Percentiles rank a stretch among this genome's conserved stretches.
Conservation (phyloP, 352 stramenopile species). For the Elongisporangium prolatum region DNA sequence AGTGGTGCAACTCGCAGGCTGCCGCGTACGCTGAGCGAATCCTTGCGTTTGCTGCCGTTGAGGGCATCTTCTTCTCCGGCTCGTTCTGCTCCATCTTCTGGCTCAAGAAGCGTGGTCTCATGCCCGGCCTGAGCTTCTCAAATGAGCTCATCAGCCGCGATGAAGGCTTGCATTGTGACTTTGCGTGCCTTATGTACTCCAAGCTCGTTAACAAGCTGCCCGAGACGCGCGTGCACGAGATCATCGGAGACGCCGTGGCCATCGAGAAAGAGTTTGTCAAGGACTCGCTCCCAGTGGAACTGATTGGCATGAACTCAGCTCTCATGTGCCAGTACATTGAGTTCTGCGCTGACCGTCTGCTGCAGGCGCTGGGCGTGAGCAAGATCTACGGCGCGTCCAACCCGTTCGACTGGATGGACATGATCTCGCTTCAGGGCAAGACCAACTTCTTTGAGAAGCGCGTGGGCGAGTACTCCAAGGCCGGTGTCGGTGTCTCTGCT, state of each 20-base stretch:
- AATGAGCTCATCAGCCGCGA: constrained; percentile 99
- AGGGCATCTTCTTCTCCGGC: constrained; percentile 99
- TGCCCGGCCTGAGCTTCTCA: constrained; percentile 98
- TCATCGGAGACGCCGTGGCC: constrained; percentile 93
- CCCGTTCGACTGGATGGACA: constrained; percentile 99
- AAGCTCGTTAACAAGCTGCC: constrained; percentile 98
- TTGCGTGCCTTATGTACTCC: constrained; percentile 97
- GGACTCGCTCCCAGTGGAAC: constrained; percentile 96
- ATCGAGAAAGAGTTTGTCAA: constrained; percentile 99
- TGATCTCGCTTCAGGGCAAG: constrained; percentile 98
- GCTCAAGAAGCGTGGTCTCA: constrained; percentile 99
- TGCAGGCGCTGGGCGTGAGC: constrained; percentile 87
- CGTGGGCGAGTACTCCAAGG: constrained; percentile 98
- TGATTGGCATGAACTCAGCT: constrained; percentile 98
- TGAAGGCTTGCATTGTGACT: constrained; percentile 98
- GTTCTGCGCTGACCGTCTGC: constrained; percentile 96
- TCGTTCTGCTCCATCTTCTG: constrained; percentile 99
- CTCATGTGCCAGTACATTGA: constrained; percentile 99
- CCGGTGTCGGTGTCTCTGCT: constrained; percentile 89
- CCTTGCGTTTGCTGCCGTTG: constrained; percentile 96
- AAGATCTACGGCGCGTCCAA: constrained; percentile 95
- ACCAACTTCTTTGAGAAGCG: constrained; percentile 99
- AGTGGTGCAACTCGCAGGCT: constrained; percentile 92
- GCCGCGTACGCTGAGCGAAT: constrained; percentile 96
- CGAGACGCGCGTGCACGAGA: constrained; percentile 88